phyloP scores from a whole-genome alignment of 1,284 basidiomycete species.

The Rugosomyces carneus region DNA sequence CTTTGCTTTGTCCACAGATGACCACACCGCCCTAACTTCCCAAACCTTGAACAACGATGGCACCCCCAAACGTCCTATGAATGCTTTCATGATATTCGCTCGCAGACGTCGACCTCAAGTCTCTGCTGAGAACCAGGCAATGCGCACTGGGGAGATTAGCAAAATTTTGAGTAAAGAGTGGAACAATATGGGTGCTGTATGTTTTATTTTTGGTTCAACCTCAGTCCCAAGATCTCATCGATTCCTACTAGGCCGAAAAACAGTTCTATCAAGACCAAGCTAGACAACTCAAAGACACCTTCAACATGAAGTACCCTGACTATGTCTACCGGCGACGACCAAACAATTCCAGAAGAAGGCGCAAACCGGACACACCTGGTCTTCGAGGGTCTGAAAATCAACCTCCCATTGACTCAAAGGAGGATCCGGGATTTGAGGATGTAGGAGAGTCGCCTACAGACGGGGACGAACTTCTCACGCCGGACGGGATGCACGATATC shows the following conservation, averaged over 20 bases:
- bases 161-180: slow-evolving; percentile 79
- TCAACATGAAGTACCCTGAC: slow-evolving; percentile 81
- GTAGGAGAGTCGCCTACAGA: slow-evolving; percentile 33
- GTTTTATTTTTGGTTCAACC: slow-evolving; percentile 18
- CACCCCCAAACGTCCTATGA: slow-evolving; percentile 82
- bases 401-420: slow-evolving; percentile 28
- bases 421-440: slow-evolving; percentile 35
- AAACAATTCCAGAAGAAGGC: slow-evolving; percentile 73
- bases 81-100: slow-evolving; percentile 87
- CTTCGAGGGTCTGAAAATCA: slow-evolving; percentile 24
- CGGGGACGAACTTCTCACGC: slow-evolving; percentile 26
- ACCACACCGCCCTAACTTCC: slow-evolving; percentile 51
- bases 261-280: slow-evolving; percentile 82
- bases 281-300: slow-evolving; percentile 74
- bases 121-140: slow-evolving; percentile 72
- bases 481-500: slow-evolving; percentile 15
- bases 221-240: slow-evolving; percentile 15
- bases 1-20: slow-evolving; percentile 24
- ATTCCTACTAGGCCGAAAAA: slow-evolving; percentile 58
- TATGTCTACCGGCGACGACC: slow-evolving; percentile 80
- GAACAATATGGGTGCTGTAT: slow-evolving; percentile 66
- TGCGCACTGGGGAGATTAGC: slow-evolving; percentile 82
- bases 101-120: slow-evolving; percentile 75
- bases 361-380: slow-evolving; percentile 43
- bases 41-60: slow-evolving; percentile 79